These are phyloP conservation scores for Verruconis gallopava DNA, from an alignment of 2,329 filamentous ascomycete species.

Conservation along the genomic window DNA sequence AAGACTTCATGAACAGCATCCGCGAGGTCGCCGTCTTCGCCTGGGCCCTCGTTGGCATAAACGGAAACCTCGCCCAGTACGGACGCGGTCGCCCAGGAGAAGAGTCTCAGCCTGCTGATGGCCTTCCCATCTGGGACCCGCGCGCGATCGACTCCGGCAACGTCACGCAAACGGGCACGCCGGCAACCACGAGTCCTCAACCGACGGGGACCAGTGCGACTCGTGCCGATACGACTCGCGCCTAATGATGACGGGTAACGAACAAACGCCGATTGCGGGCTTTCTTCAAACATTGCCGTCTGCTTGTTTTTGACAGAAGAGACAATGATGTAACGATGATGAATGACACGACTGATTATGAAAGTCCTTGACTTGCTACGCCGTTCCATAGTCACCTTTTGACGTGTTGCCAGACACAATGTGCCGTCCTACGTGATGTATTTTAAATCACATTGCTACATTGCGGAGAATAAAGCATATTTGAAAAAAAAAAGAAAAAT, in stretches of 20 bases:
- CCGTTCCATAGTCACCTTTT: not conserved
- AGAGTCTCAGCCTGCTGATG: conserved; percentile 49
- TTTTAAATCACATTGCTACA: too few species aligned
- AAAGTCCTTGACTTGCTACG: not conserved
- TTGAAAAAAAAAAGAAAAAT: too few species aligned
- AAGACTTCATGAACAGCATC: conserved; percentile 65
- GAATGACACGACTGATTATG: not conserved
- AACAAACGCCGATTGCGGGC: too few species aligned
- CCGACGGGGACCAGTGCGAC: not conserved
- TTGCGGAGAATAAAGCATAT: too few species aligned
- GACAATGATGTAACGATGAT: too few species aligned
- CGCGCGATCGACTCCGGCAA: conserved; percentile 2
- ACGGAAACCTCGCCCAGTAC: conserved; percentile 56
- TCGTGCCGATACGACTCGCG: not conserved
- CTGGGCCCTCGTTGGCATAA: conserved; percentile 71
- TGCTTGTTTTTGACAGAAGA: too few species aligned
- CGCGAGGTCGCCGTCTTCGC: conserved; percentile 80
- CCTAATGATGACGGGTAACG: not conserved
- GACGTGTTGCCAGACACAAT: not conserved
- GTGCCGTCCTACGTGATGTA: too few species aligned
- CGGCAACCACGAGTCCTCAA: not conserved
- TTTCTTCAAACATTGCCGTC: too few species aligned
- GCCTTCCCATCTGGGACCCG: conserved; percentile 44
- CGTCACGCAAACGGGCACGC: not conserved
- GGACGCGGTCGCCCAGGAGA: conserved; percentile 48